Conservation (phyloP, 2,329 filamentous ascomycete species). For the Cladosporium halotolerans region DNA sequence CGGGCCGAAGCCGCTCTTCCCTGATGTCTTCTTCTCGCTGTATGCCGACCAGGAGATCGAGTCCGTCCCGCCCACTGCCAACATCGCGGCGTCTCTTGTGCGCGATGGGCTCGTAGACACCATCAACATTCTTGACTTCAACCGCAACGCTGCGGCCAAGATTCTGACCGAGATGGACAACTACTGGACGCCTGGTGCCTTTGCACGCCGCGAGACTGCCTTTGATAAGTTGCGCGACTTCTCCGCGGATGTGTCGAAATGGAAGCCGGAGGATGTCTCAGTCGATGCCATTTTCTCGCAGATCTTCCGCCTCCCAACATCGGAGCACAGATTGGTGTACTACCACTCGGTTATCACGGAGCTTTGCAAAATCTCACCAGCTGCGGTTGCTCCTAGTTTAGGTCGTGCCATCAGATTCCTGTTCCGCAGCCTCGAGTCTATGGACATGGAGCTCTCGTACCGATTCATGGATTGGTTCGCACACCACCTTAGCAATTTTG, state of each 20-base stretch:
- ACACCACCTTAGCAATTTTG: slow-evolving; percentile 96
- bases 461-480: slow-evolving; percentile 97
- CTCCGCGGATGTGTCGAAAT: slow-evolving; percentile 64
- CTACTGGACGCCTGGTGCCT: slow-evolving; percentile 84
- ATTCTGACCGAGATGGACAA: slow-evolving; percentile 91
- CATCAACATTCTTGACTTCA: slow-evolving; percentile 90
- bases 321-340: slow-evolving; percentile 92
- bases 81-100: slow-evolving; percentile 74
- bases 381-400: slow-evolving; percentile 89
- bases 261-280: slow-evolving; percentile 96
- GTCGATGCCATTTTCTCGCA: slow-evolving; percentile 98
- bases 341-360: slow-evolving; percentile 95
- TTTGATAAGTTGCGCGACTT: slow-evolving; percentile 77
- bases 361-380: slow-evolving; percentile 89
- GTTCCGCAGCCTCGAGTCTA: slow-evolving; percentile 71
- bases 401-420: slow-evolving; percentile 88
- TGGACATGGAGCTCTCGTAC: slow-evolving; percentile 81
- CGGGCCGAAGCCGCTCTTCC: slow-evolving; percentile 73
- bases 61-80: slow-evolving; percentile 68
- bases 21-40: slow-evolving; percentile 89
- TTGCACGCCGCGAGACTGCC: slow-evolving; percentile 85
- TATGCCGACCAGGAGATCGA: slow-evolving; percentile 81
- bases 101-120: slow-evolving; percentile 84
- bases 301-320: slow-evolving; percentile 75
- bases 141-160: slow-evolving; percentile 77